A percentile compares a stretch with the other conserved stretches of the same genome.
These are phyloP conservation scores for Kalmusia sp. DNA, from an alignment of 2,329 filamentous ascomycete species.

Conservation along the genomic window DNA sequence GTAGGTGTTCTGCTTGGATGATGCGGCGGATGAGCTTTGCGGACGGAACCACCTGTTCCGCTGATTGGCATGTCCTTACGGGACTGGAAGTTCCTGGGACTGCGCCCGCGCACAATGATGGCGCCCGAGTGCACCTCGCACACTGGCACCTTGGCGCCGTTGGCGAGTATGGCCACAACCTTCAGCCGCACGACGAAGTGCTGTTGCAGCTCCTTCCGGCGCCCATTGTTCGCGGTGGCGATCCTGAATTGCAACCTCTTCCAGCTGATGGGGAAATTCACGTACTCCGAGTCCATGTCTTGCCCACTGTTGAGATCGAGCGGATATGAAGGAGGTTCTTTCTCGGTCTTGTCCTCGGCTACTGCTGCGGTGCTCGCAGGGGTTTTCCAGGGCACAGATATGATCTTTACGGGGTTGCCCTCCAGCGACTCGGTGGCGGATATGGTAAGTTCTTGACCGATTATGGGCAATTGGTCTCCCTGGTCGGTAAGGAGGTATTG, in stretches of 20 bases:
- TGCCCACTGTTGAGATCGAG: conserved; percentile 71
- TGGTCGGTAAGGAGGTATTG: conserved; percentile 83
- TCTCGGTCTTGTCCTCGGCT: conserved; percentile 72
- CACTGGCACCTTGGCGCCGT: conserved; percentile 80
- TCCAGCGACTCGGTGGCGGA: conserved; percentile 96
- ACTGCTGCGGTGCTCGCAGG: conserved; percentile 80
- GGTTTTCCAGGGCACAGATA: conserved; percentile 98
- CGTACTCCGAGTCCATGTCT: conserved; percentile 80
- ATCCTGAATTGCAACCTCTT: conserved; percentile 92
- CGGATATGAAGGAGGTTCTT: conserved; percentile 84
- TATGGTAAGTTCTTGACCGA: conserved; percentile 83
- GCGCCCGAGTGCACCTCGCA: conserved; percentile 87
- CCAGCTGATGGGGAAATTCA: conserved; percentile 93
- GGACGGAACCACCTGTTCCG: conserved; percentile 77
- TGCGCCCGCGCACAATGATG: conserved; percentile 91
- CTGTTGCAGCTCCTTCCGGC: conserved; percentile 92
- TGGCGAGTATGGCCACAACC: conserved; percentile 81
- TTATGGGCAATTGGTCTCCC: conserved; percentile 82
- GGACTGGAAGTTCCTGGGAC: conserved; percentile 92
- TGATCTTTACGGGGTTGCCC: conserved; percentile 88
- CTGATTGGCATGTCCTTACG: conserved; percentile 90
- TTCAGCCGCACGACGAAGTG: conserved; percentile 92
- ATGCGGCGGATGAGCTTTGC: conserved; percentile 60
- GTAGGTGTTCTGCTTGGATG: conserved; percentile 47
- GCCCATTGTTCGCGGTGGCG: conserved; percentile 94